Evolutionary conservation across 176 grass and related monocot genomes (phyloP), one percentile per base, ranked within the genome.

Genomic region (Rhipidocladum racemiflorum): DNA sequence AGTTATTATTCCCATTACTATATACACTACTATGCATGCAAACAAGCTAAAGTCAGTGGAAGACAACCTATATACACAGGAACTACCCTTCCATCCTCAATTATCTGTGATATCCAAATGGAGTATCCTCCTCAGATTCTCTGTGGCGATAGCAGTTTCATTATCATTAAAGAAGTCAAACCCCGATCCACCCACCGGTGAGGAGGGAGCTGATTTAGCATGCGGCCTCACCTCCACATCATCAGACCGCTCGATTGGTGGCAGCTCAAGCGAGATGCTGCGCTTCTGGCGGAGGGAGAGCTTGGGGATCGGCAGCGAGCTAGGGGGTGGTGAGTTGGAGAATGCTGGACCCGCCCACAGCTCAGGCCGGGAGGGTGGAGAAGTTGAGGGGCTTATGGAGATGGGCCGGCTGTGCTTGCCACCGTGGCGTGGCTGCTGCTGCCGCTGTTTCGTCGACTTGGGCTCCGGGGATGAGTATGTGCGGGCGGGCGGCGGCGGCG

Each of bases 41-140:
- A 72, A 28, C 32, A 84, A 75, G 51, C 49, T 75, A 72, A 9
- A 61, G 62, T 81, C 61, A 81, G 61, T 45, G 7, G 29, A 56
- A 68, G 53, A 68, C 44, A 85, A 39, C 28, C 49, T 80, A 79
- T 86, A 61, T 86, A 59, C 82, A 89, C 12, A 59, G 18, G 65
- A 50, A 72, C 81, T 66, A 77, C 77, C 57, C 70, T 59, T 61
- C 17, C 67, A 60, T 34, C 34, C 75, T 39, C 77, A 86, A 67
- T 70, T 39, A 68, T 90, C 78, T 4, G 77, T 7, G 5, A 92
- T 64, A 82, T 88, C 83, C 64, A 96, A 77, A 76, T 90, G 85
- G 80, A 96, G 93, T 78, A 96, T 92, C 85, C 82, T 90, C 65
- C 90, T 92, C 60, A 96, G 88, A 82, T 96, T 96, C 90, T 96